Percentiles rank a stretch among this genome's conserved stretches.
These are phyloP conservation scores for Alternaria ethzedia DNA, from an alignment of 2,329 filamentous ascomycete genomes.

Conservation along the genomic window DNA sequence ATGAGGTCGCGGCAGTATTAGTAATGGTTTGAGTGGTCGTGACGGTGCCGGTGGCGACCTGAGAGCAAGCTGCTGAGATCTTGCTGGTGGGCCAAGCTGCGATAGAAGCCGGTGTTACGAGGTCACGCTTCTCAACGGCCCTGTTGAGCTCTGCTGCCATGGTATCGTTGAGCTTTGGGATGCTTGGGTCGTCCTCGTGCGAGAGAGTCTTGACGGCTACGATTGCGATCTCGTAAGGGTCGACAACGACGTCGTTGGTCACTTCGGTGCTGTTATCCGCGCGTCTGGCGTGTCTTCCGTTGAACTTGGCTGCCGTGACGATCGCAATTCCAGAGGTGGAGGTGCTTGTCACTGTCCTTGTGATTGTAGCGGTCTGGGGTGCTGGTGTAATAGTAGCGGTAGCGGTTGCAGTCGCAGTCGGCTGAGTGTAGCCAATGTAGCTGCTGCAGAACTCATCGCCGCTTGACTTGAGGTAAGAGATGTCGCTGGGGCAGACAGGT, in stretches of 20 bases:
- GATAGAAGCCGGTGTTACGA: neutral
- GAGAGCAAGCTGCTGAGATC: neutral
- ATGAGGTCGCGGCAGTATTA: neutral
- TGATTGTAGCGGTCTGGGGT: neutral
- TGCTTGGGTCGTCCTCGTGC: neutral
- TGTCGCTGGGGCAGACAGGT: neutral
- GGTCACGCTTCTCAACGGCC: neutral
- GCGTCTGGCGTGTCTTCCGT: neutral
- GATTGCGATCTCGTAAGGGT: neutral
- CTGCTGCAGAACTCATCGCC: neutral
- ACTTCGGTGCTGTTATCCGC: neutral
- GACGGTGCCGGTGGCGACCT: neutral
- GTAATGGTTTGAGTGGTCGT: neutral
- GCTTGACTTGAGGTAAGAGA: neutral
- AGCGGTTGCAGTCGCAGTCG: neutral
- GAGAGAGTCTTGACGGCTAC: neutral
- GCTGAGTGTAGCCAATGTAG: neutral
- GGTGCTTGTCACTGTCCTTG: neutral
- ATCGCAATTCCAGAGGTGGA: neutral
- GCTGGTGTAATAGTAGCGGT: neutral
- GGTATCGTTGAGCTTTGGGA: neutral
- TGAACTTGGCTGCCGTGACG: neutral
- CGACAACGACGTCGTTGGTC: neutral
- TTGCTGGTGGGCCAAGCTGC: neutral
- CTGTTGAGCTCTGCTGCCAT: neutral